phyloP scores from a whole-genome alignment of 1,139 yeast genomes.

The Magnusiomyces magnusii region DNA sequence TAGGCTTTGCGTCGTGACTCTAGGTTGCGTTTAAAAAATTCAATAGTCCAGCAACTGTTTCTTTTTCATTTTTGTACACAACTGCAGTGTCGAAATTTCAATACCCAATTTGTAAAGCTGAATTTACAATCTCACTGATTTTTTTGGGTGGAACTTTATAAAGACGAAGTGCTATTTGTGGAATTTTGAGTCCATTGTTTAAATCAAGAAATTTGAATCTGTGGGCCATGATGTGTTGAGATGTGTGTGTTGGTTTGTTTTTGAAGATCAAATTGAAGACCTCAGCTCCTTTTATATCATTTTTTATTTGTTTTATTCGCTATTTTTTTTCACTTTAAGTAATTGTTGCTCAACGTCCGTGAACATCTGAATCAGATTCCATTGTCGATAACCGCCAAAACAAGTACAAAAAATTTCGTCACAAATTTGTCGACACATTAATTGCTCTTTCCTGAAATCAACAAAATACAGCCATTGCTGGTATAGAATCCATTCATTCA shows the following conservation, averaged over 20 bases:
- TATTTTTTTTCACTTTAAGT: too few species aligned
- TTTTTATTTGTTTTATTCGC: too few species aligned
- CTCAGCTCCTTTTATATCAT: neutral
- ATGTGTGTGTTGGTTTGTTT: neutral
- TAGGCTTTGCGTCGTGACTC: too few species aligned
- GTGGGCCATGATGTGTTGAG: neutral
- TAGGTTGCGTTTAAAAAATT: conserved; percentile 35
- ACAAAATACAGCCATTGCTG: too few species aligned
- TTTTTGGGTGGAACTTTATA: conserved; percentile 40
- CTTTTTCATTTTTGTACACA: conserved; percentile 49
- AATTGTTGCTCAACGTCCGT: neutral
- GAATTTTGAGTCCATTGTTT: conserved; percentile 39
- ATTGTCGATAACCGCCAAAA: neutral
- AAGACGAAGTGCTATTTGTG: conserved; percentile 53
- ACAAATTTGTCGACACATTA: too few species aligned
- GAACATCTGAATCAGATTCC: neutral
- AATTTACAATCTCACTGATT: conserved; percentile 40
- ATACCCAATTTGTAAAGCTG: conserved; percentile 56
- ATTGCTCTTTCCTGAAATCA: too few species aligned
- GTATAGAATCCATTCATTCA: too few species aligned
- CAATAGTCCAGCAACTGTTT: conserved; percentile 45
- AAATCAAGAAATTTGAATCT: neutral
- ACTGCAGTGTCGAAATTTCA: conserved; percentile 63
- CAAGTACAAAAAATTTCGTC: too few species aligned
- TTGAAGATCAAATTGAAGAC: neutral